Conservation (phyloP, 1,139 yeast species). For the Nematodospora anomalae region DNA sequence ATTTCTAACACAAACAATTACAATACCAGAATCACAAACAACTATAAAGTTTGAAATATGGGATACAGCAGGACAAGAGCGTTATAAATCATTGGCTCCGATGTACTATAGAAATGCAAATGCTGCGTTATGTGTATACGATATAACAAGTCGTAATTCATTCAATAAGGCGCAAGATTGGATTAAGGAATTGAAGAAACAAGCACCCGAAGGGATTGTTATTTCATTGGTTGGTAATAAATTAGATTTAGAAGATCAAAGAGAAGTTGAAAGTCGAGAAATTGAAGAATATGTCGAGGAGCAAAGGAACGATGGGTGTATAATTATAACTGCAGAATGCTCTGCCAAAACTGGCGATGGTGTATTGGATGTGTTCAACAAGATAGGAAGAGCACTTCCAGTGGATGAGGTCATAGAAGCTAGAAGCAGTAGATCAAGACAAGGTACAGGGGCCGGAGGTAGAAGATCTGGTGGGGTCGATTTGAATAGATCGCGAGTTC, state of each 20-base stretch:
- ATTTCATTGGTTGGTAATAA: slow-evolving; percentile 91
- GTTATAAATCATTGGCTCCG: slow-evolving; percentile 48
- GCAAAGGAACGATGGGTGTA: slow-evolving; percentile 25
- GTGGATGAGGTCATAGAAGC: slow-evolving; percentile 39
- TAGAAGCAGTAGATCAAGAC: slow-evolving; percentile 27
- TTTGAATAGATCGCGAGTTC: slow-evolving; percentile 33
- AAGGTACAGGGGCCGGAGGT: slow-evolving; percentile 20
- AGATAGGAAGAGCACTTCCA: slow-evolving; percentile 46
- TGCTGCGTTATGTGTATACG: slow-evolving; percentile 39
- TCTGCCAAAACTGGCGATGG: slow-evolving; percentile 51
- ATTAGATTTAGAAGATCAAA: slow-evolving; percentile 58
- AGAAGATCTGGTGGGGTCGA: slow-evolving; percentile 41
- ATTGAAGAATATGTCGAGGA: slow-evolving; percentile 36
- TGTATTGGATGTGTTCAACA: slow-evolving; percentile 42
- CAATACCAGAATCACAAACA: slow-evolving; percentile 34
- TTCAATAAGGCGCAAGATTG: slow-evolving; percentile 89
- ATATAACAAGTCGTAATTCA: slow-evolving; percentile 51
- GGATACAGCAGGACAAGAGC: slow-evolving; percentile 55
- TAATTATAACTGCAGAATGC: slow-evolving; percentile 39
- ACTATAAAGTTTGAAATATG: slow-evolving; percentile 47
- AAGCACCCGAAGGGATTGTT: slow-evolving; percentile 80
- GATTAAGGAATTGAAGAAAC: slow-evolving; percentile 93
- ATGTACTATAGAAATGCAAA: slow-evolving; percentile 51
- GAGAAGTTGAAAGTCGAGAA: slow-evolving; percentile 46
- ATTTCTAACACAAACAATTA: slow-evolving; percentile 85